Evolutionary conservation across 306 rosid genomes (phyloP).

Genomic region (Astragalus glycyphyllos): DNA sequence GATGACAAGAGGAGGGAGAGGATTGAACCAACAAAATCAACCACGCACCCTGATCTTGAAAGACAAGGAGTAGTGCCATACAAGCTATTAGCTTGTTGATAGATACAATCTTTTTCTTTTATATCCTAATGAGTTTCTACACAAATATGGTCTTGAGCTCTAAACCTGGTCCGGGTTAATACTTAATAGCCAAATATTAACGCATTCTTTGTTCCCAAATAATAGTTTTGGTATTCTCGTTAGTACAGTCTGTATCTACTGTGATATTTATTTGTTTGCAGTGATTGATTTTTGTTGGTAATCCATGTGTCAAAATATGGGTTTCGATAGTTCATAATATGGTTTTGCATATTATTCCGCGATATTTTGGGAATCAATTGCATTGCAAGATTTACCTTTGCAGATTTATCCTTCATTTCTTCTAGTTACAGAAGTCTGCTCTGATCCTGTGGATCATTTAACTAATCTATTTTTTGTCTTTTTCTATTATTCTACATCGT

Average conservation of each 20-base stretch:
- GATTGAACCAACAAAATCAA: conserved; percentile 3
- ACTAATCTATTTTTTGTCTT: background rate
- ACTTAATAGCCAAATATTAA: conserved; percentile 3
- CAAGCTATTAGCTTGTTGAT: conserved; percentile 9
- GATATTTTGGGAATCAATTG: background rate
- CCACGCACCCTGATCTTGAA: background rate
- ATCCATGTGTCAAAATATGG: background rate
- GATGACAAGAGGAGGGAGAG: background rate
- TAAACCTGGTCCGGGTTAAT: conserved; percentile 16
- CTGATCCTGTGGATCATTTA: conserved; percentile 26
- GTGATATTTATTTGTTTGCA: conserved; percentile 4
- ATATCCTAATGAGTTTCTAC: background rate
- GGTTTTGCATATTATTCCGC: background rate
- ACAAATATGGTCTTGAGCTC: conserved; percentile 19
- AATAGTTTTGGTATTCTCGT: conserved; percentile 7
- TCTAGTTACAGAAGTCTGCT: conserved; percentile 12
- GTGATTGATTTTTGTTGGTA: conserved; percentile 1
- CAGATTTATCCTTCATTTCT: conserved; percentile 18
- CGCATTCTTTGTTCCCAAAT: conserved; percentile 14
- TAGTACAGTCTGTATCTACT: conserved; percentile 12
- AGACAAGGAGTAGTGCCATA: background rate
- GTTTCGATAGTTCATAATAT: conserved; percentile 1
- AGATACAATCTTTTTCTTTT: conserved; percentile 15
- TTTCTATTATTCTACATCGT: background rate
- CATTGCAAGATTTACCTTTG: conserved; percentile 14